Conservation (phyloP, 176 grass and related monocot species). For the Leersia perrieri region DNA sequence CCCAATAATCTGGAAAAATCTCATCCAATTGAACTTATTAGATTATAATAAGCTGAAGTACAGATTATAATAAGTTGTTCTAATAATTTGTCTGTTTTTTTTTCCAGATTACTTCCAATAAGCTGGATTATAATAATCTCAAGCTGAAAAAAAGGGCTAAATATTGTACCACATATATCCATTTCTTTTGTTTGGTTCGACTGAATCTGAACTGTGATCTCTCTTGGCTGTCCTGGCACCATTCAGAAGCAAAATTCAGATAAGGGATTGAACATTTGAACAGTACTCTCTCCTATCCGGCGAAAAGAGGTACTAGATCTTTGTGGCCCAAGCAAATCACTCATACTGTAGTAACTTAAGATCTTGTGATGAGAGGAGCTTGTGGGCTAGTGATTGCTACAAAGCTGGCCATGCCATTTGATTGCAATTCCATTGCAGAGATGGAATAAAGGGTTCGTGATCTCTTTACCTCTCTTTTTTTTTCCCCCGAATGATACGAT, state of each 20-base stretch:
- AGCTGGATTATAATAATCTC: too few relatives aligned
- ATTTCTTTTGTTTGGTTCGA: neutral
- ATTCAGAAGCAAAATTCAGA: neutral
- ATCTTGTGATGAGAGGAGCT: neutral
- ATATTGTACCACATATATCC: neutral
- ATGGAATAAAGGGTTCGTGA: neutral
- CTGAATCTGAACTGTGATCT: neutral
- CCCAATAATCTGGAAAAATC: too few relatives aligned
- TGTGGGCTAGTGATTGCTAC: neutral
- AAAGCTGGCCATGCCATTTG: slow-evolving; percentile 4
- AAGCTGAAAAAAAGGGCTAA: too few relatives aligned
- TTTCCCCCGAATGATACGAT: neutral
- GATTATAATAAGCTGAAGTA: too few relatives aligned
- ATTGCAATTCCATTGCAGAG: neutral
- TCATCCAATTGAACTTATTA: too few relatives aligned
- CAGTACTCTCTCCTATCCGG: neutral
- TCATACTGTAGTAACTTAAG: neutral
- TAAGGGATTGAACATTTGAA: neutral
- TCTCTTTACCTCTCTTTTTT: neutral
- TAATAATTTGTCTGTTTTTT: too few relatives aligned
- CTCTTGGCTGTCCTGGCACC: neutral
- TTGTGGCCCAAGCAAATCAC: neutral
- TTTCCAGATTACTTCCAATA: too few relatives aligned
- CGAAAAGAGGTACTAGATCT: neutral
- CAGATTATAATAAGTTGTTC: too few relatives aligned